phyloP scores from a whole-genome alignment of 2,329 filamentous ascomycete species.

The Pyricularia sp. region DNA sequence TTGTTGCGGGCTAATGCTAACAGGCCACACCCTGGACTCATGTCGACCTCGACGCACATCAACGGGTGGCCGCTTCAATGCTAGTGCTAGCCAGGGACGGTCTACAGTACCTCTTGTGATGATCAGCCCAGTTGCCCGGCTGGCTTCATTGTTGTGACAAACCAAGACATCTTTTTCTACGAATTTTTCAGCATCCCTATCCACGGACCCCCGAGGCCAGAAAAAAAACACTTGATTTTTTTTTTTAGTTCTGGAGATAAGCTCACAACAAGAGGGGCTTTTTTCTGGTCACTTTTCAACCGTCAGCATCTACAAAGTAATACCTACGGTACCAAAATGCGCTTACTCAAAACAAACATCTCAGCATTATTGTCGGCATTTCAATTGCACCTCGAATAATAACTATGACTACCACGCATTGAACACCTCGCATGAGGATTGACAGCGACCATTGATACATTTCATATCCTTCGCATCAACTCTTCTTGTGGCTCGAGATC shows the following conservation, averaged over 20 bases:
- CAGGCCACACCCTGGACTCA: background rate
- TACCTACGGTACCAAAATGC: background rate
- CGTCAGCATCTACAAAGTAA: background rate
- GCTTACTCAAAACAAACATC: background rate
- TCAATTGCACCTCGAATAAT: background rate
- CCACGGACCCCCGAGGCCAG: background rate
- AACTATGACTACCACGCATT: background rate
- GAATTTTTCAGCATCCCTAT: background rate
- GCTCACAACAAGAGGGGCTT: background rate
- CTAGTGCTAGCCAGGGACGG: constrained; percentile 1
- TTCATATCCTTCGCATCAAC: constrained; percentile 1
- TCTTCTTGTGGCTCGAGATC: background rate
- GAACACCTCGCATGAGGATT: background rate
- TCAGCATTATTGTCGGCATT: background rate
- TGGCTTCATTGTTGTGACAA: background rate
- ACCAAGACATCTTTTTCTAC: background rate
- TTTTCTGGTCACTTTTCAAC: background rate
- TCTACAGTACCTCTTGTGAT: background rate
- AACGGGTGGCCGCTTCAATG: background rate
- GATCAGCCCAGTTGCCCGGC: background rate
- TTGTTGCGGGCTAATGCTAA: background rate
- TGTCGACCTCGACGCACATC: background rate
- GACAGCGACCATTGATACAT: background rate
- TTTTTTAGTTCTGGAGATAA: background rate
- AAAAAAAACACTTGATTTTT: no score